Base-by-base conservation (phyloP, 192 early-diverging fungal genomes). In the Dissophora globulifera region DNA sequence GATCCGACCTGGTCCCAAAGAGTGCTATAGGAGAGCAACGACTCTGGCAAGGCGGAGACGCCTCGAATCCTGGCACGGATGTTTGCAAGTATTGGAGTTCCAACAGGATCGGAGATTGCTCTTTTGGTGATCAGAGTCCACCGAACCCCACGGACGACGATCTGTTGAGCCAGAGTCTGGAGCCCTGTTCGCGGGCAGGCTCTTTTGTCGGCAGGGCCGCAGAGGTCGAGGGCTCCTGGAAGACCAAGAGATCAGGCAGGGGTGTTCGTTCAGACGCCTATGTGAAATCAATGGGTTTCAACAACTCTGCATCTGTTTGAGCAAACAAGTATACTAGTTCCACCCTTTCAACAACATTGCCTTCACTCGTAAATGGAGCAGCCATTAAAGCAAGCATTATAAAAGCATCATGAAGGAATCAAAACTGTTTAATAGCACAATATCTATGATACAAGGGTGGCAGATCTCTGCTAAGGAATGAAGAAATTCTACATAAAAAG, bases 11-110 rank as follows among this genome's bases (percentile, higher is more conserved):
- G 29, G 45, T 49, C 42, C 50, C 79, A 5, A 15, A n/a, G 17
- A 62, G 62, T 3, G 58, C 71, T 26, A 40, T 50, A 35, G 67
- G 48, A 50, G 69, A 67, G 71, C 78, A 41, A 57, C 12, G 43
- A 48, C 80, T 23, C 45, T 67, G 50, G 86, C 86, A 79, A 54
- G 78, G 71, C 71, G 87, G 67, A 68, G 85, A 62, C 82, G 86
- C 50, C 49, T 75, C 49, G 22, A 81, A 88, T 32, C 87, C 87
- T 1, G 81, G 80, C 56, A 82, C 78, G 43, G 80, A 79, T 48
- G 75, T 80, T 50, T 88, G 87, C 82, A 86, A 86, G 69, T 88
- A 88, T 82, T 88, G 87, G 87, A 82, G 82, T 31, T 85, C 82
- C 16, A 86, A 88, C 76, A 78, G 79, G 55, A 80, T 86, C 32